Evolutionary conservation across 768 basidiomycete species (phyloP).

Genomic region (Mycena latifolia): DNA sequence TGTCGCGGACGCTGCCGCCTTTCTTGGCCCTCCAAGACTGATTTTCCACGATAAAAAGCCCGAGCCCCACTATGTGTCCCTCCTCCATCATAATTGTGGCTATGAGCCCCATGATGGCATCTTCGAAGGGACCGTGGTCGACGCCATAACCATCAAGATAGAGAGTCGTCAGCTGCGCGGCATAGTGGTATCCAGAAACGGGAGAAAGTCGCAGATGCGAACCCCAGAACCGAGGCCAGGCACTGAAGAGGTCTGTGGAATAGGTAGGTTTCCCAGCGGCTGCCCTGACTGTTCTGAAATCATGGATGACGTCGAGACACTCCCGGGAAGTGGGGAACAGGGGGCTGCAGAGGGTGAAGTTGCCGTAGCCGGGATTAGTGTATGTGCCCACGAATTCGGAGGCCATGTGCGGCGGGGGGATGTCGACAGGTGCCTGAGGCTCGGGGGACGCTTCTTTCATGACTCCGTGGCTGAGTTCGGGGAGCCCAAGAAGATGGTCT

Average conservation of each 20-base stretch:
- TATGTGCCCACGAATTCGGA: conserved; percentile 52
- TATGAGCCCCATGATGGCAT: conserved; percentile 5
- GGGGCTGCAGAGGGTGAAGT: conserved; percentile 51
- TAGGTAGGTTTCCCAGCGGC: background rate
- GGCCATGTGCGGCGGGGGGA: conserved; percentile 26
- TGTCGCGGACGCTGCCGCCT: conserved; percentile 38
- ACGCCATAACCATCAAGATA: conserved; percentile 54
- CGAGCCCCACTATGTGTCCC: conserved; percentile 46
- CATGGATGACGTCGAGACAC: conserved; percentile 35
- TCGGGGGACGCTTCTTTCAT: background rate
- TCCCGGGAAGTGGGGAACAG: conserved; percentile 40
- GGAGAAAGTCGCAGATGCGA: conserved; percentile 50
- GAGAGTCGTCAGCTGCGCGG: conserved; percentile 38
- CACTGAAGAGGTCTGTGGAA: conserved; percentile 41
- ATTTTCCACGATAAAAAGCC: conserved; percentile 32
- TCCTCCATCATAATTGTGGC: conserved; percentile 43
- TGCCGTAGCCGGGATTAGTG: conserved; percentile 50
- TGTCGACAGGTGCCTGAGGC: background rate
- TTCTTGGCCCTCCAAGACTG: conserved; percentile 40
- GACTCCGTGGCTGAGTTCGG: background rate
- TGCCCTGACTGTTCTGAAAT: conserved; percentile 45
- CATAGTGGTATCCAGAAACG: conserved; percentile 37
- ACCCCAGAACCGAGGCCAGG: conserved; percentile 49
- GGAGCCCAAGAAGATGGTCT: conserved; percentile 36
- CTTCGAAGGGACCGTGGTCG: conserved; percentile 49